These are phyloP conservation scores for Suhomyces ambrosiae DNA, from an alignment of 1,139 yeast species.

Conservation along the genomic window DNA sequence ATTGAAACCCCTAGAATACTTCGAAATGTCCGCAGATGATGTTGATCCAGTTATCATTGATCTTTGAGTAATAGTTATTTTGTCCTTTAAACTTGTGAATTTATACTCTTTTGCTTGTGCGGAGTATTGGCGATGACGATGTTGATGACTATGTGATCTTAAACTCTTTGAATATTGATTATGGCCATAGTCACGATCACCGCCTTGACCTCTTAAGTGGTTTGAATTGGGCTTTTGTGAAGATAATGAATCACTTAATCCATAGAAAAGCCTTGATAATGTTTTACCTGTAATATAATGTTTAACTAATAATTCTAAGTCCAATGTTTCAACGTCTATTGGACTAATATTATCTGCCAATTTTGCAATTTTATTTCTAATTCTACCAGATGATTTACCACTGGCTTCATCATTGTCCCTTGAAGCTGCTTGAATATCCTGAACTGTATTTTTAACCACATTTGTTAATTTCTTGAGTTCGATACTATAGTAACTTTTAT, in stretches of 20 bases:
- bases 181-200: constrained; percentile 12
- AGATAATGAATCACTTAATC: constrained; percentile 16
- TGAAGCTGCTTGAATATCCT: constrained; percentile 49
- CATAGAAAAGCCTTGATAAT: constrained; percentile 39
- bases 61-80: constrained; percentile 30
- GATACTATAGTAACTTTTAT: constrained; percentile 39
- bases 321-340: constrained; percentile 47
- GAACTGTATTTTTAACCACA: constrained; percentile 73
- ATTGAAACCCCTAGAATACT: constrained; percentile 39
- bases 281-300: constrained; percentile 40
- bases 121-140: constrained; percentile 9
- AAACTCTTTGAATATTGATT: constrained; percentile 11
- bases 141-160: constrained; percentile 16
- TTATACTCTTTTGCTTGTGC: constrained; percentile 22
- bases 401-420: constrained; percentile 30
- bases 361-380: constrained; percentile 40
- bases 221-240: constrained; percentile 5
- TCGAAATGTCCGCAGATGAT: constrained; percentile 25
- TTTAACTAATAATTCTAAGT: constrained; percentile 38
- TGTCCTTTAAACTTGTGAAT: constrained; percentile 43
- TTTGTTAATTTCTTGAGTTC: constrained; percentile 65
- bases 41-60: constrained; percentile 10
- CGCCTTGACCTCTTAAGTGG: constrained; percentile 1
- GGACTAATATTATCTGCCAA: constrained; percentile 41
- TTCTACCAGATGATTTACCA: constrained; percentile 29